Evolutionary conservation across 2,329 filamentous ascomycete genomes (phyloP), one percentile per base, ranked within the genome.

Genomic region (Xylariaceae sp.): DNA sequence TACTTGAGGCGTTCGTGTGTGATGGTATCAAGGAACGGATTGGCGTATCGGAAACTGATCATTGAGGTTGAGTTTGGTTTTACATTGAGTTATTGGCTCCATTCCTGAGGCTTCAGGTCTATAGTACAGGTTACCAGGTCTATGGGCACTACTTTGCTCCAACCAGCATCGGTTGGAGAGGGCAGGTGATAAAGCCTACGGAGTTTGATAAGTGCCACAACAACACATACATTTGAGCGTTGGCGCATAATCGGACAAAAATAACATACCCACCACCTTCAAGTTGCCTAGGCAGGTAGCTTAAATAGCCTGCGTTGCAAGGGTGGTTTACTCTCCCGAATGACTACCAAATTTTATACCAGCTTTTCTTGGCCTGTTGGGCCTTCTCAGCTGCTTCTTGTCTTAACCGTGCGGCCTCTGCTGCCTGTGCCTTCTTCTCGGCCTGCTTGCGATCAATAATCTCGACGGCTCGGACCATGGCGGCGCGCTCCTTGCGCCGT

Each of bases 381-480:
- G 69, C 63, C 70, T 72, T 66, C 60, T 79, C 78, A 52, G 77
- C 76, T 37, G 74, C 76, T 60, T 80, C 76, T 63, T 76, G 71
- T 58, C 65, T 67, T 64, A 70, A 76, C 63, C 74, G 76, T 56
- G 75, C 78, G 62, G 76, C 75, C 53, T 76, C 72, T 44, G 69
- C 67, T 36, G 71, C 74, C 31, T 68, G 64, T 73, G 77, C 73
- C 62, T 78, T 72, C 67, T 87, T 82, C 73, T 90, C 86, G 4
- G 82, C 79, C 21, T 90, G 87, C 73, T 92, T 87, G 67, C 84
- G 80, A 69, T 89, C 87, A 73, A 94, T 88, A 56, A 95, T 85
- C 71, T 96, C 91, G 53, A 96, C 88, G 3, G 90, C 90, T 63
- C 92, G 82, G 73, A 90, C 89, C 87, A 99, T 94, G 61, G 91